Evolutionary conservation across 169 alveolate species (phyloP), one percentile per base, ranked within the genome.

Genomic region (Plasmodium adleri): DNA sequence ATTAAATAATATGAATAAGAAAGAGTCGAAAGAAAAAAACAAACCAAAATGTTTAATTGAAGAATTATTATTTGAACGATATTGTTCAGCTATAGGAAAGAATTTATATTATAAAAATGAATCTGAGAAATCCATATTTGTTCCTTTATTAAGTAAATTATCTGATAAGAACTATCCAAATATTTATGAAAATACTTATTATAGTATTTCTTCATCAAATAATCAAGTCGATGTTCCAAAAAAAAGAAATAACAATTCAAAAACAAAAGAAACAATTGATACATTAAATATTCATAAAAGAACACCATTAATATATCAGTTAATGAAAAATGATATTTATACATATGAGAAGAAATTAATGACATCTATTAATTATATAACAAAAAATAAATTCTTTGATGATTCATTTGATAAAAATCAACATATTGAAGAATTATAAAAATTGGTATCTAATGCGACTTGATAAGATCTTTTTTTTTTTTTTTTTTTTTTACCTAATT

Each of bases 271-370:
- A 20, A 10, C 28, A 9, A 86, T 86, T 17, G 92, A 86, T 45
- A 13, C 92, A 1, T 74, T 86, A 49, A 86, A 86, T 12, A 71
- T 86, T 50, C 92, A 86, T 58, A 86, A 66, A 64, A 71, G 45
- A 7, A 7, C 92, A n/a, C 92, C 92, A 8, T 66, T 86, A 56
- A 24, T 86, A 32, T 86, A 86, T 64, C 92, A 86, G 15, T 70
- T 86, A 64, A 71, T 86, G 92, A 86, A 72, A 72, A 72, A 86
- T 63, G 92, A 86, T 24, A 86, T 86, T 59, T 60, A 71, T 52
- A 39, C 17, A 32, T 86, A 86, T 50, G 92, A 86, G 66, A 39
- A 86, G 17, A 86, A 58, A 56, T 67, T 86, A 49, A 86, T 86
- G 62, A 39, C 45, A 13, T 86, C 88, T 47, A 86, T 86, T 12